Evolutionary conservation across 331 rosid genomes (phyloP), one percentile per base, ranked within the genome.

Genomic region (Quercus lobata): DNA sequence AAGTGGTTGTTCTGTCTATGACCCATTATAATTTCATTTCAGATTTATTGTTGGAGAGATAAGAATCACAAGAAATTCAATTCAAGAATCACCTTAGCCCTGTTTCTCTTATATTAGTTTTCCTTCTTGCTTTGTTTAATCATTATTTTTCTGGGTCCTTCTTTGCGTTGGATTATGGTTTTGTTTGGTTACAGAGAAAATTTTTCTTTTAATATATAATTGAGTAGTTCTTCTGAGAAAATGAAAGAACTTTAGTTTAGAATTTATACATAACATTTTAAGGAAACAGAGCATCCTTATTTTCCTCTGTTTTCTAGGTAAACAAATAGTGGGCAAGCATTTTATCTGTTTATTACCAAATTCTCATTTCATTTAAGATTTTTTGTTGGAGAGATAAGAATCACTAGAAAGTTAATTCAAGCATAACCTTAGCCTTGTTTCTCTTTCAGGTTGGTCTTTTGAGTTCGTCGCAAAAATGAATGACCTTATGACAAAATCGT

Each of bases 401-500:
- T 57, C 17, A 2, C 2, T 25, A 22, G 30, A 60, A 60, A 60
- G 34, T 21, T 60, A 22, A 60, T 24, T 60, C 29, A 24, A 60
- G 5, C 16, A 24, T 60, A 10, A 22, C 25, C 66, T 9, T 6
- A 62, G 35, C 69, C 69, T 62, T 62, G 16, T 27, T 62, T 62
- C 0, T 29, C 21, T 15, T 34, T 68, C 85, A 83, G 90, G 88
- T 73, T 80, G 82, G 17, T 83, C 77, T 83, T 82, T 82, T 79
- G 73, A 63, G 46, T 41, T 29, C 58, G 72, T 60, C 62, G 82
- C 88, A 72, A 94, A 89, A 74, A 94, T 94, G 98, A 92, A 94
- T 83, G 98, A 94, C 81, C 83, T 94, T 86, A 89, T 94, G 97
- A 94, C 98, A 7, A 91, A 88, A 76, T 92, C 97, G 63, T 91